Percentiles rank a stretch among this genome's conserved stretches.
These are phyloP conservation scores for Pyronema domesticum DNA, from an alignment of 495 filamentous ascomycete species.

Conservation along the genomic window DNA sequence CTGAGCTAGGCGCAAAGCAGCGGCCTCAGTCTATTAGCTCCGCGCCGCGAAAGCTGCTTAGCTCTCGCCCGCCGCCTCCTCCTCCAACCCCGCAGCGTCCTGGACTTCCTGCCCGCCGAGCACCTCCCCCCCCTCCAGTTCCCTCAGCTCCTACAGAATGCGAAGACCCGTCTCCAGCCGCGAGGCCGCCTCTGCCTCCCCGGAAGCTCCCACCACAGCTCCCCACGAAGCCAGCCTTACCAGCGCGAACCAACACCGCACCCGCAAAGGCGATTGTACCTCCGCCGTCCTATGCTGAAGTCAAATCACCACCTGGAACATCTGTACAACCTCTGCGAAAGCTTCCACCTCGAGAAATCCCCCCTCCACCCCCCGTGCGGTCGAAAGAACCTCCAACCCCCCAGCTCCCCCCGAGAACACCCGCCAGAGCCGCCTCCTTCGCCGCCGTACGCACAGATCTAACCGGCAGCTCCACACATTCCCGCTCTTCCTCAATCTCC, in stretches of 20 bases:
- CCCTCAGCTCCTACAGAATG: not conserved
- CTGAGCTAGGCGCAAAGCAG: not conserved
- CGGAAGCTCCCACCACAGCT: not conserved
- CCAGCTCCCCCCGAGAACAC: not conserved
- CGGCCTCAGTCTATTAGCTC: not conserved
- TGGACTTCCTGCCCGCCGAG: not conserved
- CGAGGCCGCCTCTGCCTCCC: slow-evolving; percentile 5
- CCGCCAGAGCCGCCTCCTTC: not conserved
- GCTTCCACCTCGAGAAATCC: slow-evolving; percentile 1
- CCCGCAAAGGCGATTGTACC: not conserved
- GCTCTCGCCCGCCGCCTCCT: not conserved
- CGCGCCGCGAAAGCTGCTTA: not conserved
- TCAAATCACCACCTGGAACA: not conserved
- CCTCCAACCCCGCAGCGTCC: not conserved
- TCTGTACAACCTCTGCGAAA: not conserved
- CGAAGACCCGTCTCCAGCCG: not conserved
- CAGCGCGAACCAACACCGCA: slow-evolving; percentile 6
- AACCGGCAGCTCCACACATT: not conserved
- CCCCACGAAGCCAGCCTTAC: not conserved
- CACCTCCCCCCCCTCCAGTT: not conserved
- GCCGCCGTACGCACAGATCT: not conserved
- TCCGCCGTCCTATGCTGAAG: not conserved
- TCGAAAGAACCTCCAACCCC: not conserved
- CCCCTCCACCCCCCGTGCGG: slow-evolving; percentile 5
- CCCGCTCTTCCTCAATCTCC: not conserved